These are phyloP conservation scores for Phlegmacium glaucopus DNA, from an alignment of 768 basidiomycete genomes.

Conservation along the genomic window DNA sequence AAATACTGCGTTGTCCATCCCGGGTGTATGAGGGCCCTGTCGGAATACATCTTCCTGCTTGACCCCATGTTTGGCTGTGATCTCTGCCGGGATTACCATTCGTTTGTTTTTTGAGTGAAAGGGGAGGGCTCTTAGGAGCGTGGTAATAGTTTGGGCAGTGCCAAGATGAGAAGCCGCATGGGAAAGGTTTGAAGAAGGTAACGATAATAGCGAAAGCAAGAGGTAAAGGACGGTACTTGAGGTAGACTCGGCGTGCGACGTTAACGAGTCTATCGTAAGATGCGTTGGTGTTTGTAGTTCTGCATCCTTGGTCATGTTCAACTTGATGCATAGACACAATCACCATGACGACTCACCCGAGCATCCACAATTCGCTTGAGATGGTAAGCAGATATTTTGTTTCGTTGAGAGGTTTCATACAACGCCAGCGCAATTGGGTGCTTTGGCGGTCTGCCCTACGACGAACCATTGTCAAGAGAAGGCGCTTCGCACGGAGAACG, in stretches of 20 bases:
- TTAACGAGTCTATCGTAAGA: slow-evolving; percentile 64
- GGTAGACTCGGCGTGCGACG: slow-evolving; percentile 75
- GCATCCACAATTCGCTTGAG: slow-evolving; percentile 83
- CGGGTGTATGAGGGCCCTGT: slow-evolving; percentile 48
- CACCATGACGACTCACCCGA: slow-evolving; percentile 47
- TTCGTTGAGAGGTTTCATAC: slow-evolving; percentile 46
- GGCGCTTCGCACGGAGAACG: not conserved
- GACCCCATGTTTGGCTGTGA: slow-evolving; percentile 75
- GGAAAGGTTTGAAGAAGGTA: slow-evolving; percentile 51
- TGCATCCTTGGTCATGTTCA: slow-evolving; percentile 45
- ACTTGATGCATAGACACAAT: slow-evolving; percentile 4
- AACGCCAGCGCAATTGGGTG: slow-evolving; percentile 82
- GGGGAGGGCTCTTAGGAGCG: slow-evolving; percentile 72
- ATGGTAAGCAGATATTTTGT: slow-evolving; percentile 66
- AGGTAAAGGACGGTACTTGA: slow-evolving; percentile 77
- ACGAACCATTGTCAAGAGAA: slow-evolving; percentile 7
- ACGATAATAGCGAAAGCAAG: slow-evolving; percentile 61
- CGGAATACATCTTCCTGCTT: slow-evolving; percentile 79
- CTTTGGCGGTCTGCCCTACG: slow-evolving; percentile 68
- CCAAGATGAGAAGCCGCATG: slow-evolving; percentile 86
- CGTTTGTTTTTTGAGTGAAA: slow-evolving; percentile 70
- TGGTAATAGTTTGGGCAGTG: slow-evolving; percentile 64
- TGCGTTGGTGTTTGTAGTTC: slow-evolving; percentile 64
- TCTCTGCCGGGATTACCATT: slow-evolving; percentile 77
- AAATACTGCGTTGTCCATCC: slow-evolving; percentile 75